Evolutionary conservation across 2,329 filamentous ascomycete genomes (phyloP).

Genomic region (Colletotrichum echinochloae): DNA sequence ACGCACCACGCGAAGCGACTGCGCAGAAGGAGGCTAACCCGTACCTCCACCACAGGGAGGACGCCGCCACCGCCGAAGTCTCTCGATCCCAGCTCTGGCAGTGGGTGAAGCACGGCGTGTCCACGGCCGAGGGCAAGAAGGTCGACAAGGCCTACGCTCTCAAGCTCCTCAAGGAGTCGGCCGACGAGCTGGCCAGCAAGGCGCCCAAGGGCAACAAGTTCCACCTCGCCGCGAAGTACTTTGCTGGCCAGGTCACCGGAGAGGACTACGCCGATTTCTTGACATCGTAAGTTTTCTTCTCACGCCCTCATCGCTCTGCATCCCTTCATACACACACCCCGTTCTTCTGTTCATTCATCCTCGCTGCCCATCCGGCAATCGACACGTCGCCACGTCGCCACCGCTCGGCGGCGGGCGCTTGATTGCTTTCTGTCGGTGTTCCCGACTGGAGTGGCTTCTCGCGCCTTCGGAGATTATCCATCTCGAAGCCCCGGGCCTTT

Average conservation of each 20-base stretch:
- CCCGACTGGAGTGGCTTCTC: slow-evolving; percentile 30
- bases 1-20: slow-evolving; percentile 41
- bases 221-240: slow-evolving; percentile 91
- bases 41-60: slow-evolving; percentile 68
- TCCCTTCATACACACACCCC: neutral
- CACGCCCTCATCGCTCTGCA: neutral
- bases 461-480: slow-evolving; percentile 5
- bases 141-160: slow-evolving; percentile 94
- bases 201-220: slow-evolving; percentile 92
- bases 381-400: neutral
- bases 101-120: slow-evolving; percentile 82
- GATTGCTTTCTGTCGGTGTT: neutral
- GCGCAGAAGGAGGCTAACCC: slow-evolving; percentile 9
- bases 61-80: slow-evolving; percentile 96
- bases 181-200: slow-evolving; percentile 78
- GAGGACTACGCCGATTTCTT: slow-evolving; percentile 98
- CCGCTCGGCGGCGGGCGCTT: neutral
- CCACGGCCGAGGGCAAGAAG: slow-evolving; percentile 88
- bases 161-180: slow-evolving; percentile 86
- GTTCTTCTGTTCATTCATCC: neutral
- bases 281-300: slow-evolving; percentile 72
- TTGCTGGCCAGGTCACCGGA: slow-evolving; percentile 90
- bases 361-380: neutral
- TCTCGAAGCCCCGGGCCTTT: neutral
- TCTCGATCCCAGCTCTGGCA: slow-evolving; percentile 96